Conservation (phyloP, 129 eudicot genomes). For the Escallonia herrerae region DNA sequence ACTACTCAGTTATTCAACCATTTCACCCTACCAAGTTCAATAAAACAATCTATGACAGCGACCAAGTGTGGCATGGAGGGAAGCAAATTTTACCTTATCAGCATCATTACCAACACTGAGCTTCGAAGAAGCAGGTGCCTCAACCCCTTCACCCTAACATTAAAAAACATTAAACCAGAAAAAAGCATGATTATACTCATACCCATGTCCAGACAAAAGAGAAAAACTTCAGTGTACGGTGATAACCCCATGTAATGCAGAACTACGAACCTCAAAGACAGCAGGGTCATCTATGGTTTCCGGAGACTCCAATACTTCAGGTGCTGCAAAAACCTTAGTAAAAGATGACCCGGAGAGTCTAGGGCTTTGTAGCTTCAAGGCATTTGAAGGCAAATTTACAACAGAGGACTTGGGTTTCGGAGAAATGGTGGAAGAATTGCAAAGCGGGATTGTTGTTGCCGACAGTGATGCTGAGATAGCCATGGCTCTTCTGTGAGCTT, state of each 20-base stretch:
- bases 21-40: too few relatives aligned
- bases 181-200: too few relatives aligned
- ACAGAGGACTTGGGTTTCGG: constrained; percentile 33
- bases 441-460: constrained; percentile 33
- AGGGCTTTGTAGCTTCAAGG: constrained; percentile 23
- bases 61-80: not conserved
- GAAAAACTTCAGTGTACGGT: too few relatives aligned
- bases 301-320: constrained; percentile 42
- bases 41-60: not conserved
- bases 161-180: constrained; percentile 8
- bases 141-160: constrained; percentile 18
- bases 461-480: constrained; percentile 58
- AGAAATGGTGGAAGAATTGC: constrained; percentile 50
- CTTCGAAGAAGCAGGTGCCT: constrained; percentile 17
- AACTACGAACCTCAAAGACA: constrained; percentile 13
- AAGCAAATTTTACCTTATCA: constrained; percentile 25
- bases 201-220: too few relatives aligned
- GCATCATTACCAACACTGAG: constrained; percentile 40
- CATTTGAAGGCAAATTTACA: constrained; percentile 21
- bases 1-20: too few relatives aligned
- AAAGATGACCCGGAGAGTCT: constrained; percentile 23
- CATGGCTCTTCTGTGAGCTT: constrained; percentile 16
- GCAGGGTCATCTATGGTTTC: constrained; percentile 22
- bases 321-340: constrained; percentile 35
- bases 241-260: not conserved